phyloP scores from a whole-genome alignment of 2,329 filamentous ascomycete species.

The Amylocarpus encephaloides region DNA sequence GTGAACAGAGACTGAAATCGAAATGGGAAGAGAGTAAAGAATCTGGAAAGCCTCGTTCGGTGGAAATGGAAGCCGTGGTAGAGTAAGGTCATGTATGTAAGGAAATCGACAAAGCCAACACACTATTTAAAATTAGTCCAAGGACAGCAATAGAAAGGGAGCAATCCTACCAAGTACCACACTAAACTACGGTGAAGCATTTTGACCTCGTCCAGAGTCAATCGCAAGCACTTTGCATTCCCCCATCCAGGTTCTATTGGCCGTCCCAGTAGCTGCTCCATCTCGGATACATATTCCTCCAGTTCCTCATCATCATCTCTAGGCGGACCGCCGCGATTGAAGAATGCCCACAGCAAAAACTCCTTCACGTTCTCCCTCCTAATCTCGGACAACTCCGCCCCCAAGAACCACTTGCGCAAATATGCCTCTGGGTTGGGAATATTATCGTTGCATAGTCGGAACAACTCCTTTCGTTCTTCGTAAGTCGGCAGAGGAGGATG shows the following conservation, averaged over 20 bases:
- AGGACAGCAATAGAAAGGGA: not conserved
- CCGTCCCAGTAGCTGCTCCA: slow-evolving; percentile 45
- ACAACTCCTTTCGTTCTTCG: slow-evolving; percentile 43
- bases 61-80: slow-evolving; percentile 43
- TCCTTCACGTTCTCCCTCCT: slow-evolving; percentile 53
- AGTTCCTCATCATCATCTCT: slow-evolving; percentile 46
- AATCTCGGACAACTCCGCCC: slow-evolving; percentile 45
- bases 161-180: slow-evolving; percentile 47
- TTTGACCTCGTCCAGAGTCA: slow-evolving; percentile 52
- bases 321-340: slow-evolving; percentile 40
- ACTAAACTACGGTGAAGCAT: slow-evolving; percentile 50
- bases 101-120: slow-evolving; percentile 32
- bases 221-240: slow-evolving; percentile 44
- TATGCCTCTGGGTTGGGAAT: slow-evolving; percentile 48
- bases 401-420: slow-evolving; percentile 52
- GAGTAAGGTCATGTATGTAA: slow-evolving; percentile 33
- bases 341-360: slow-evolving; percentile 55
- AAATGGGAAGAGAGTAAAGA: slow-evolving; percentile 46
- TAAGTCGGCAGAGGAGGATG: slow-evolving; percentile 42
- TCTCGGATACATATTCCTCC: slow-evolving; percentile 45
- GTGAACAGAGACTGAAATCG: slow-evolving; percentile 44
- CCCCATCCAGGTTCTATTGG: slow-evolving; percentile 46
- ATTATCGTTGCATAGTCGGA: slow-evolving; percentile 43
- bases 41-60: slow-evolving; percentile 37
- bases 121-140: slow-evolving; percentile 17